These are phyloP conservation scores for Ochromonas danica DNA, from an alignment of 108 stramenopile species.

Conservation along the genomic window DNA sequence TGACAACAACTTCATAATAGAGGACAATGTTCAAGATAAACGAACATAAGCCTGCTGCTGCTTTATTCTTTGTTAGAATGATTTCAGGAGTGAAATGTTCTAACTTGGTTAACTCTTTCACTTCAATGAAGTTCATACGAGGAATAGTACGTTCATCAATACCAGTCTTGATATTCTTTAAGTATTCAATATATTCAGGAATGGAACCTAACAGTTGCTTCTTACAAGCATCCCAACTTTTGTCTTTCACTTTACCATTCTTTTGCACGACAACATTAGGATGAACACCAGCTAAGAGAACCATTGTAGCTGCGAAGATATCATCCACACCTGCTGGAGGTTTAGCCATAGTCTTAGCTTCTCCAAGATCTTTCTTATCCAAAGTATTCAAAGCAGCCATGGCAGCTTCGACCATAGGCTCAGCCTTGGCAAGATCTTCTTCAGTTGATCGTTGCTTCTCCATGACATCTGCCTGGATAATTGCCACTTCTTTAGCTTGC, in stretches of 20 bases:
- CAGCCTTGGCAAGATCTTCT: constrained; percentile 63
- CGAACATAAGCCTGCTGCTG: constrained; percentile 70
- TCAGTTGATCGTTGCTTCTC: constrained; percentile 66
- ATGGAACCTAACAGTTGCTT: constrained; percentile 73
- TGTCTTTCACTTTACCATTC: constrained; percentile 68
- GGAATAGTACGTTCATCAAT: constrained; percentile 64
- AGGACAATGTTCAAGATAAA: constrained; percentile 74
- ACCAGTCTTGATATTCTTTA: constrained; percentile 66
- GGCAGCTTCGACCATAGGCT: constrained; percentile 63
- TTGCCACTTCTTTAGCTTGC: constrained; percentile 66
- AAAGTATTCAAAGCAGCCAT: constrained; percentile 68
- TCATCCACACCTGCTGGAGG: constrained; percentile 75
- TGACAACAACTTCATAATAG: constrained; percentile 72
- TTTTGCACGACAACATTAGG: constrained; percentile 59
- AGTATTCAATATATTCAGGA: constrained; percentile 68
- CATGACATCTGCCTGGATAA: constrained; percentile 63
- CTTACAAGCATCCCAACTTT: constrained; percentile 72
- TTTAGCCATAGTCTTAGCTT: constrained; percentile 65
- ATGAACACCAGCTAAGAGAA: constrained; percentile 75
- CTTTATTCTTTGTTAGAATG: constrained; percentile 67
- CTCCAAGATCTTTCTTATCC: constrained; percentile 64
- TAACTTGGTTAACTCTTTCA: constrained; percentile 62
- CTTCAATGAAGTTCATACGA: constrained; percentile 65
- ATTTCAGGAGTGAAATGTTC: constrained; percentile 71
- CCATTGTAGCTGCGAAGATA: constrained; percentile 79